These are phyloP conservation scores for Aspergillus sp. DNA, from an alignment of 2,329 filamentous ascomycete species.

Conservation along the genomic window DNA sequence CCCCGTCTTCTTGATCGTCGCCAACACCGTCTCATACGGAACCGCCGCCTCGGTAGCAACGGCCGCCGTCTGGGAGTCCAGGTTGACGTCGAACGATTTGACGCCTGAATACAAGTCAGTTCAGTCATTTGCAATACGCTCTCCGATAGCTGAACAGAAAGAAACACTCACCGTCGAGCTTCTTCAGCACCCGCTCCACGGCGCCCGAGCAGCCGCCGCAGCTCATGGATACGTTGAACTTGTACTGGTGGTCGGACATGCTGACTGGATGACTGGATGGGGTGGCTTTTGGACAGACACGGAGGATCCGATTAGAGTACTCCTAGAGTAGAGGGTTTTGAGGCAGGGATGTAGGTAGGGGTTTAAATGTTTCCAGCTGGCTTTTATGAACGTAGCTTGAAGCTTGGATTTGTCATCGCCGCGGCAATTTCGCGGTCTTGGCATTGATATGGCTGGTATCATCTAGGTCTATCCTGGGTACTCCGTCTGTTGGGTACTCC, in stretches of 20 bases:
- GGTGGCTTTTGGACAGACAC: too few species aligned
- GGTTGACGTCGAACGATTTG: slow-evolving; percentile 75
- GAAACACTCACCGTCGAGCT: slow-evolving; percentile 60
- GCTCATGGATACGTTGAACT: slow-evolving; percentile 89
- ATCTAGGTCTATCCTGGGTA: too few species aligned
- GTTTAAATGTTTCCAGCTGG: too few species aligned
- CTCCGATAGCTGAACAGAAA: not conserved
- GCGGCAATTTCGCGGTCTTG: too few species aligned
- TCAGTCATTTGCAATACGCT: slow-evolving; percentile 1
- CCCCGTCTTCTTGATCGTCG: slow-evolving; percentile 88
- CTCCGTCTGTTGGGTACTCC: too few species aligned
- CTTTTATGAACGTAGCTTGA: too few species aligned
- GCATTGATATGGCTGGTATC: too few species aligned
- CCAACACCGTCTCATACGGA: slow-evolving; percentile 69
- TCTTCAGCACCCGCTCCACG: slow-evolving; percentile 83
- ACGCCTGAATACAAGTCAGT: slow-evolving; percentile 50
- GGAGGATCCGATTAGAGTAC: too few species aligned
- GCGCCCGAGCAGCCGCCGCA: slow-evolving; percentile 95
- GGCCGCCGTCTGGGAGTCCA: slow-evolving; percentile 74
- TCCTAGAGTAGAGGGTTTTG: too few species aligned
- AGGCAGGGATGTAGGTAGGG: too few species aligned
- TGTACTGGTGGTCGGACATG: slow-evolving; percentile 82
- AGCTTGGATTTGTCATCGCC: too few species aligned
- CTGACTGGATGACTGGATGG: slow-evolving; percentile 13
- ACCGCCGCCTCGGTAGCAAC: slow-evolving; percentile 62